Base-by-base conservation (phyloP, 352 stramenopile species). In the Globisporangium solare region DNA sequence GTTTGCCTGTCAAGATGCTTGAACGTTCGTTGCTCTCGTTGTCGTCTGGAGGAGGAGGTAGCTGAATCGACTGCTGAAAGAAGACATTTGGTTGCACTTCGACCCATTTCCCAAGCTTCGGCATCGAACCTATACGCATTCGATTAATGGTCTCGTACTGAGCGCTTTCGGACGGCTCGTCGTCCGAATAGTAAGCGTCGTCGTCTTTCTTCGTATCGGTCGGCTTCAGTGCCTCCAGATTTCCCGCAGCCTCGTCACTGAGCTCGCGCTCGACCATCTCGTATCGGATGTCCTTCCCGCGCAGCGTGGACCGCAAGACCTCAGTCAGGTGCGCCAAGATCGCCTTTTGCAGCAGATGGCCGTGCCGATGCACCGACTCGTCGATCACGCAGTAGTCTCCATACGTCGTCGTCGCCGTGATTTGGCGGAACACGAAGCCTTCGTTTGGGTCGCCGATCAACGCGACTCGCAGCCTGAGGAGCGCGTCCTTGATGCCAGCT, bases 261-360 rank as follows among this genome's bases (percentile, higher is more conserved):
- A 79, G 76, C 43, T 73, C 52, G 46, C 74, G 49, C 52, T 83
- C 70, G 22, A 81, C 53, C 54, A 87, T 61, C 43, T 79, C 71
- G 67, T 85, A 85, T 52, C 69, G 51, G 1, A 61, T 67, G 52
- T 73, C 61, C 47, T 70, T 74, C 31, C 58, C 67, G 37, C 70
- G 63, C 18, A 87, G 65, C 24, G 71, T 55, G 13, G 39, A 15
- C 39, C 10, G 39, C 13, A 83, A 59, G 27, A 69, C 60, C 37
- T 72, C 64, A n/a, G 66, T 61, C 47, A 86, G 46, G 52, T 83
- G 73, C 40, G 75, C 41, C 12, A 69, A 59, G 55, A 87, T 76
- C 51, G 76, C 76, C 54, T 79, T 83, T 58, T 83, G 70, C 24
- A 88, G 60, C 49, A 88, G 55, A 22, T 76, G 53, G 45, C 77